These are phyloP conservation scores for Emergomyces pasteurianus DNA, from an alignment of 2,329 filamentous ascomycete genomes.

Conservation along the genomic window DNA sequence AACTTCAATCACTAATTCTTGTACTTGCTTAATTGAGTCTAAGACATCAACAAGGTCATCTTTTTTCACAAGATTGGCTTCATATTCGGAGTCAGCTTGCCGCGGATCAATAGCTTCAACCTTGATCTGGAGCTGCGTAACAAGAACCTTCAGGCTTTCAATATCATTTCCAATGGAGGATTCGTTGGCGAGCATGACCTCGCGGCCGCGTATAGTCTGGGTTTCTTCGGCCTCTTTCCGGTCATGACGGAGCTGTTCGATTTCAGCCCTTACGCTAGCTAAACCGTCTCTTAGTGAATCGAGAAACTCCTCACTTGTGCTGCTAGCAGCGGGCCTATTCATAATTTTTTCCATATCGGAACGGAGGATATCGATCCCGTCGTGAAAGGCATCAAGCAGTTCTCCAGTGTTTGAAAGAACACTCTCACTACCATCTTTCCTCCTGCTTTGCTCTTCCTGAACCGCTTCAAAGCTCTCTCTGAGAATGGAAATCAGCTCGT, in stretches of 20 bases:
- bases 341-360: constrained; percentile 62
- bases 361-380: constrained; percentile 63
- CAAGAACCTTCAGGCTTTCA: constrained; percentile 71
- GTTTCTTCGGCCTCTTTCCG: constrained; percentile 40
- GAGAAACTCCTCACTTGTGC: constrained; percentile 77
- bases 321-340: constrained; percentile 71
- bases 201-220: constrained; percentile 38
- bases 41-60: constrained; percentile 37
- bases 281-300: constrained; percentile 78
- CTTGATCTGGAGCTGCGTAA: constrained; percentile 72
- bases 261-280: constrained; percentile 61
- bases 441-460: constrained; percentile 41
- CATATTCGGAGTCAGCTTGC: constrained; percentile 26
- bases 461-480: constrained; percentile 33
- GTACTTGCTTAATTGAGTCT: constrained; percentile 39
- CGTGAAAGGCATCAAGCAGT: constrained; percentile 49
- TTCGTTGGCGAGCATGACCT: constrained; percentile 46
- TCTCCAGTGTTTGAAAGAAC: constrained; percentile 44
- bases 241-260: constrained; percentile 60
- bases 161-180: constrained; percentile 54
- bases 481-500: constrained; percentile 51
- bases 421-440: constrained; percentile 42
- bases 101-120: constrained; percentile 61
- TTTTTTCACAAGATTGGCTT: constrained; percentile 34
- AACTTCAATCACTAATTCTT: constrained; percentile 46